Conservation (phyloP, 768 basidiomycete species). For the Antrodiella citrinella region DNA sequence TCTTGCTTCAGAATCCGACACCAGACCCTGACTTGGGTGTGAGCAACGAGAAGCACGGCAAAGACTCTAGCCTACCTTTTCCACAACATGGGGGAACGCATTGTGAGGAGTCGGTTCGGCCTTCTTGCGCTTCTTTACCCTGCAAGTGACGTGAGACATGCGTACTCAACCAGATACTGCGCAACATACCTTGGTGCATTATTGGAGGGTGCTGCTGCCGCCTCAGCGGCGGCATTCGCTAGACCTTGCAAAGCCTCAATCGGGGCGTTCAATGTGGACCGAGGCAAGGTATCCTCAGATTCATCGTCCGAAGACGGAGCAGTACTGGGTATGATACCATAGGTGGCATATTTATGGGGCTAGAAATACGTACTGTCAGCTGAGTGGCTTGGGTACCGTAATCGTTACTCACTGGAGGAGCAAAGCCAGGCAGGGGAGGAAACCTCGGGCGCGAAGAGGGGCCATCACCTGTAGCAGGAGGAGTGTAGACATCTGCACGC, state of each 20-base stretch:
- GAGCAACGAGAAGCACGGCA: background rate
- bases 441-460: slow-evolving; percentile 37
- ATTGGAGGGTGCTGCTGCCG: slow-evolving; percentile 70
- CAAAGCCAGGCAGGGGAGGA: slow-evolving; percentile 86
- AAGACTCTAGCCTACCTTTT: slow-evolving; percentile 46
- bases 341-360: slow-evolving; percentile 87
- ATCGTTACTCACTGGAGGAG: slow-evolving; percentile 61
- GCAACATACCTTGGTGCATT: slow-evolving; percentile 47
- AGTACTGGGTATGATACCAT: slow-evolving; percentile 81
- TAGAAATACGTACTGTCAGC: slow-evolving; percentile 22
- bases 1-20: slow-evolving; percentile 77
- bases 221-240: slow-evolving; percentile 93
- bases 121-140: slow-evolving; percentile 79
- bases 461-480: slow-evolving; percentile 23
- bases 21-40: slow-evolving; percentile 56
- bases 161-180: background rate
- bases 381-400: slow-evolving; percentile 2
- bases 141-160: slow-evolving; percentile 18
- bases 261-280: slow-evolving; percentile 80
- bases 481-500: slow-evolving; percentile 21
- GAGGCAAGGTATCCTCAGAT: slow-evolving; percentile 81
- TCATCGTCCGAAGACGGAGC: slow-evolving; percentile 86
- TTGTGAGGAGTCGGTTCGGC: slow-evolving; percentile 78
- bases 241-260: slow-evolving; percentile 92
- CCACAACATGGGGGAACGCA: slow-evolving; percentile 83